These are phyloP conservation scores for Remersonia thermophila DNA, from an alignment of 2,329 filamentous ascomycete species.

Conservation along the genomic window DNA sequence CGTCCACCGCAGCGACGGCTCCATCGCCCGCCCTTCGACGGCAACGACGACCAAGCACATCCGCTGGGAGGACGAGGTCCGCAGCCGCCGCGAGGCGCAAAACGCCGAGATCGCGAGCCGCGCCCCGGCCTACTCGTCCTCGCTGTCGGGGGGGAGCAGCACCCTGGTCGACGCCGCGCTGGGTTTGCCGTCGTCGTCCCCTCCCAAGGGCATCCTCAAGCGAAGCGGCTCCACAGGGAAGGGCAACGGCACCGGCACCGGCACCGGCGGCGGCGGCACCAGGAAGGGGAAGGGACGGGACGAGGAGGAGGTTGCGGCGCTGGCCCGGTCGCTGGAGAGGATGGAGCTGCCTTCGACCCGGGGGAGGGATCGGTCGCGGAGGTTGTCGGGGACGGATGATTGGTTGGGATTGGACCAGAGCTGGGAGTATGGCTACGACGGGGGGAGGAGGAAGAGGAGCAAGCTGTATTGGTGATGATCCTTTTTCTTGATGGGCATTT, in stretches of 20 bases:
- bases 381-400: not conserved
- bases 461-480: constrained; percentile 13
- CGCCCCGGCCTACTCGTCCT: constrained; percentile 10
- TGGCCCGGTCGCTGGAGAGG: constrained; percentile 14
- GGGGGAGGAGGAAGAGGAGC: constrained; percentile 13
- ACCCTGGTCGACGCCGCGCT: no score
- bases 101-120: constrained; percentile 22
- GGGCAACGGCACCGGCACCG: no score
- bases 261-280: no score
- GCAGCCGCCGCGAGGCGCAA: constrained; percentile 15
- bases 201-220: constrained; percentile 24
- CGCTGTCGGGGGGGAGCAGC: constrained; percentile 1
- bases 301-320: constrained; percentile 12
- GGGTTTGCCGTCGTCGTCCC: constrained; percentile 5
- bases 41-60: constrained; percentile 16
- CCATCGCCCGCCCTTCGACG: constrained; percentile 4
- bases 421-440: constrained; percentile 7
- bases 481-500: no score
- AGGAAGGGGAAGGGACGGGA: constrained; percentile 9
- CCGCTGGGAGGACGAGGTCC: constrained; percentile 21
- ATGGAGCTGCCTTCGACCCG: constrained; percentile 13
- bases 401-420: constrained; percentile 10
- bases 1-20: constrained; percentile 11
- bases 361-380: no score
- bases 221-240: constrained; percentile 4